Base-by-base conservation (phyloP, 371 early-diverging fungal species). In the Lichtheimia ramosa region DNA sequence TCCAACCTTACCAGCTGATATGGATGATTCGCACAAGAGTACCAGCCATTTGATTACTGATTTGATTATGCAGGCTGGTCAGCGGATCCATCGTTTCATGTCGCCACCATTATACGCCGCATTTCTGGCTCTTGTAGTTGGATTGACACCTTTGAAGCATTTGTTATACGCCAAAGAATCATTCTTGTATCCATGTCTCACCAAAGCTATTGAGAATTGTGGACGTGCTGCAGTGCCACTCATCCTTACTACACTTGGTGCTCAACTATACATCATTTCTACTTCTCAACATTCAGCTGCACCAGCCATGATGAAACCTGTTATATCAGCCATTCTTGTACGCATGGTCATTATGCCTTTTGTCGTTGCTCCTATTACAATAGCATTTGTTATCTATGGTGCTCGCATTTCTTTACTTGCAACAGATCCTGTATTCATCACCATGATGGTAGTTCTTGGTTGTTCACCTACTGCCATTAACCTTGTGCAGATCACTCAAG, bases 181-280 rank as follows among this genome's bases (percentile, higher is more conserved):
- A 0, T 75, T 79, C 53, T 56, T 88, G 6, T 80, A 84, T 54
- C 70, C 85, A n/a, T 70, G 85, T 12, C 54, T 89, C 54, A 79
- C 87, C n/a, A 68, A 69, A 13, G 87, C 89, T 0, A 77, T 91
- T 20, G 83, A 87, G 52, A 70, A 78, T 39, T 89, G 89, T 64
- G 87, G 89, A 20, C 77, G 74, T 28, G 83, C 87, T 12, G 83
- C 89, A 10, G 87, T 91, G n/a, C 91, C 91, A 1, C 71, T 89
- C 53, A 82, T 88, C 23, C 68, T 91, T 28, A 67, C 88, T 12
- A 86, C 87, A 55, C 77, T 91, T 0, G 91, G 91, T 15, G 83
- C 89, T 13, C 89, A 91, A 63, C 68, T 90, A 15, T 64, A 69
- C 1, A 58, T 63, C 25, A 58, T 58, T 24, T 67, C 65, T 20